Conservation (phyloP, 2,329 filamentous ascomycete species). For the Pseudogymnoascus sp. region DNA sequence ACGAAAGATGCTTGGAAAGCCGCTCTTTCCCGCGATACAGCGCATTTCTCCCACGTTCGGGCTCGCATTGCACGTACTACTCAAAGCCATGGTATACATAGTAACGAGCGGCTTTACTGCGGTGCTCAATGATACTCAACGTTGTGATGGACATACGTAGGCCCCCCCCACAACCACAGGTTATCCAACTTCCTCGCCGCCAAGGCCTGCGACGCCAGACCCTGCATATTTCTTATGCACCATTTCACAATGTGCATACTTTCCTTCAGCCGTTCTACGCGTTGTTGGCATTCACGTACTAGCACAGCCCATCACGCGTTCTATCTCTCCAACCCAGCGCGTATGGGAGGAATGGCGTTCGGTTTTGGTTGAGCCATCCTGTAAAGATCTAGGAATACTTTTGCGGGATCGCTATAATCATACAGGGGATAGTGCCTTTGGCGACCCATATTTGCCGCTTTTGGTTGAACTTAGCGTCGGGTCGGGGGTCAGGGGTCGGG, state of each 20-base stretch:
- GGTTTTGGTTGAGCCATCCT: no score
- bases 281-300: background rate
- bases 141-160: background rate
- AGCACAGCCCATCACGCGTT: background rate
- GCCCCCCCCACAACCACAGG: background rate
- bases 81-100: background rate
- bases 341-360: no score
- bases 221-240: background rate
- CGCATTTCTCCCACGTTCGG: background rate
- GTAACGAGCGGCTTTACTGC: background rate
- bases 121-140: background rate
- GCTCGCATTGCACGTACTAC: background rate
- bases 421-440: no score
- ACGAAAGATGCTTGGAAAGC: background rate
- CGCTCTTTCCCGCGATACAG: background rate
- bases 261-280: background rate
- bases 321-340: background rate
- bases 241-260: background rate
- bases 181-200: background rate
- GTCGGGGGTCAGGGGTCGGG: no score
- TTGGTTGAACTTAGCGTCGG: no score
- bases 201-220: background rate
- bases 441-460: no score
- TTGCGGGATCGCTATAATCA: no score
- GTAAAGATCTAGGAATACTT: no score